Conservation (phyloP, 768 basidiomycete genomes). For the Suillus variegatus region DNA sequence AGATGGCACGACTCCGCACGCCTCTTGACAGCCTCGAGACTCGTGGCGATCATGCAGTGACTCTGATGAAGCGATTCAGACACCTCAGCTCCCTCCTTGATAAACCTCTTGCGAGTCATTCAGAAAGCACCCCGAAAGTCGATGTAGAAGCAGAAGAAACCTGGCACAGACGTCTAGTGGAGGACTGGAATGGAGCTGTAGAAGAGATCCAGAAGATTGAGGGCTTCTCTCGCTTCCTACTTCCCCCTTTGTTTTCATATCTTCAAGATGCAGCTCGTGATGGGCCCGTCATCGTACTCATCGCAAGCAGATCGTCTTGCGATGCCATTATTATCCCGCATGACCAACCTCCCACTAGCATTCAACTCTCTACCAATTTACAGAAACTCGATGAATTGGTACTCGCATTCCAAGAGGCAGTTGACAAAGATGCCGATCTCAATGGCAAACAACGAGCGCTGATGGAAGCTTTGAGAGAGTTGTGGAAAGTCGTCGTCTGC, state of each 20-base stretch:
- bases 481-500: too few species aligned
- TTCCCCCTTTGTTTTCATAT: constrained; percentile 10
- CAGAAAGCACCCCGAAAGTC: neutral
- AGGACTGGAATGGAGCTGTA: constrained; percentile 17
- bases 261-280: constrained; percentile 9
- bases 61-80: neutral
- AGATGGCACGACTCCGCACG: too few species aligned
- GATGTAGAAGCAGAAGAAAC: neutral
- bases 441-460: too few species aligned
- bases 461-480: too few species aligned
- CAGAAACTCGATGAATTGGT: too few species aligned
- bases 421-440: too few species aligned
- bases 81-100: neutral
- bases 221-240: constrained; percentile 19
- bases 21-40: too few species aligned
- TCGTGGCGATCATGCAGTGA: too few species aligned
- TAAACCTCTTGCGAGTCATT: neutral
- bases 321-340: constrained; percentile 16
- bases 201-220: constrained; percentile 13
- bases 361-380: neutral
- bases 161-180: neutral
- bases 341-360: neutral
- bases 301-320: constrained; percentile 14
- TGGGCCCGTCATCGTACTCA: constrained; percentile 6
- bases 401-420: too few species aligned